phyloP scores from a whole-genome alignment of 805 yeast species.

The Zygoascus flipseniorum region DNA sequence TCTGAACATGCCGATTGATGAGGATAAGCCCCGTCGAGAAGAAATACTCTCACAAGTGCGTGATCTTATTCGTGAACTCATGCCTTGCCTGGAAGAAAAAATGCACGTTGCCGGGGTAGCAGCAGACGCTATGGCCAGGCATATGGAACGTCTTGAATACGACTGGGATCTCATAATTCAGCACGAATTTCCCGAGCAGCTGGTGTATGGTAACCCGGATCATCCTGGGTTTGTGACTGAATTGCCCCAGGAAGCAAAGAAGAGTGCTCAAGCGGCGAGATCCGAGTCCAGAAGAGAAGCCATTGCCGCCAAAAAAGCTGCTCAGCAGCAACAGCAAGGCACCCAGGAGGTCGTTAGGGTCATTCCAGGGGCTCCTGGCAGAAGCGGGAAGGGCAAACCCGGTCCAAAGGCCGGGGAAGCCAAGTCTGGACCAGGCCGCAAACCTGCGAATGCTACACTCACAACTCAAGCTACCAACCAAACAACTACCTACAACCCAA shows the following conservation, averaged over 20 bases:
- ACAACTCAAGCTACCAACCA: neutral
- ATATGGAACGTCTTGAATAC: conserved; percentile 64
- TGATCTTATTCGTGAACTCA: conserved; percentile 48
- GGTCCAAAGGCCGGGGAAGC: neutral
- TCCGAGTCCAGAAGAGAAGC: conserved; percentile 89
- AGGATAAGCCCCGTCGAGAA: conserved; percentile 4
- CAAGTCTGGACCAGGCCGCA: neutral
- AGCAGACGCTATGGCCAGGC: conserved; percentile 61
- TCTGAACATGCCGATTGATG: conserved; percentile 28
- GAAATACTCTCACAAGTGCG: conserved; percentile 31
- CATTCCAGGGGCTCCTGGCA: neutral
- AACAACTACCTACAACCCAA: neutral
- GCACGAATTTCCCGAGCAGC: conserved; percentile 71
- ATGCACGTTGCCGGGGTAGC: conserved; percentile 96
- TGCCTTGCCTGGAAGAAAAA: conserved; percentile 92
- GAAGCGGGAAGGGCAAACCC: neutral
- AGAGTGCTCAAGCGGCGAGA: conserved; percentile 66
- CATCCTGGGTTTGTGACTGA: conserved; percentile 79
- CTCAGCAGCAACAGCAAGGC: conserved; percentile 17
- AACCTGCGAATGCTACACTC: neutral
- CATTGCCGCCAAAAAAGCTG: conserved; percentile 75
- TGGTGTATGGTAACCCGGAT: conserved; percentile 69
- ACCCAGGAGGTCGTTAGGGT: conserved; percentile 7
- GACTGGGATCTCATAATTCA: conserved; percentile 69
- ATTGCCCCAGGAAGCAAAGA: conserved; percentile 24